phyloP scores from a whole-genome alignment of 192 early-diverging fungal species.

The Backusella mclennaniae region DNA sequence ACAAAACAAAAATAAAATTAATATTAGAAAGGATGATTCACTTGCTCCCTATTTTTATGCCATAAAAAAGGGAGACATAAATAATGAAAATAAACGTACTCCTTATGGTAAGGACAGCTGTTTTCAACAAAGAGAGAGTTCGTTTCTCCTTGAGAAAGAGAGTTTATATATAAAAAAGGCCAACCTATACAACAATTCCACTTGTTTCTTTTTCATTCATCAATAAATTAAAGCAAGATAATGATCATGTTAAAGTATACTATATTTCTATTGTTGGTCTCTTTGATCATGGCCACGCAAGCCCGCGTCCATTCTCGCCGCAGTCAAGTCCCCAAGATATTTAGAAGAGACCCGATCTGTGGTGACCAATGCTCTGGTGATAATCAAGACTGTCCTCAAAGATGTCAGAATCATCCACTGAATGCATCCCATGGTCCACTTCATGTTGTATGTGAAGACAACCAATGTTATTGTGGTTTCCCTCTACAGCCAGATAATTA shows the following conservation, averaged over 20 bases:
- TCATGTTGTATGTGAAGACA: slow-evolving; percentile 6
- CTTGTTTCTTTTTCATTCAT: neutral
- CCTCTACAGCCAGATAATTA: neutral
- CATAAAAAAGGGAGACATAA: neutral
- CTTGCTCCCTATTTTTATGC: no score
- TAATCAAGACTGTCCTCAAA: neutral
- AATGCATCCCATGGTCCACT: neutral
- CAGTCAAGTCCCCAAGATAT: neutral
- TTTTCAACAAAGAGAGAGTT: neutral
- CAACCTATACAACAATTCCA: neutral
- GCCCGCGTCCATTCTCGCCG: neutral
- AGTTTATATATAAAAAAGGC: neutral
- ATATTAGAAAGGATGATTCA: no score
- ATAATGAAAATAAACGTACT: neutral
- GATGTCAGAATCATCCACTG: neutral
- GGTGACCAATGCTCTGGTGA: neutral
- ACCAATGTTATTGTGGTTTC: neutral
- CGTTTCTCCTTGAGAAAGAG: neutral
- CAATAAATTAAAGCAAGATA: neutral
- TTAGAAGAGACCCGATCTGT: neutral
- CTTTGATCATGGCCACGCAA: neutral
- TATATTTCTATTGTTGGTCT: neutral
- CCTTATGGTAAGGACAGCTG: neutral
- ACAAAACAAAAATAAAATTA: no score
- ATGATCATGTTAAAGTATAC: neutral